phyloP scores from a whole-genome alignment of 2,329 filamentous ascomycete species.

The Purpureocillium lavendulum region DNA sequence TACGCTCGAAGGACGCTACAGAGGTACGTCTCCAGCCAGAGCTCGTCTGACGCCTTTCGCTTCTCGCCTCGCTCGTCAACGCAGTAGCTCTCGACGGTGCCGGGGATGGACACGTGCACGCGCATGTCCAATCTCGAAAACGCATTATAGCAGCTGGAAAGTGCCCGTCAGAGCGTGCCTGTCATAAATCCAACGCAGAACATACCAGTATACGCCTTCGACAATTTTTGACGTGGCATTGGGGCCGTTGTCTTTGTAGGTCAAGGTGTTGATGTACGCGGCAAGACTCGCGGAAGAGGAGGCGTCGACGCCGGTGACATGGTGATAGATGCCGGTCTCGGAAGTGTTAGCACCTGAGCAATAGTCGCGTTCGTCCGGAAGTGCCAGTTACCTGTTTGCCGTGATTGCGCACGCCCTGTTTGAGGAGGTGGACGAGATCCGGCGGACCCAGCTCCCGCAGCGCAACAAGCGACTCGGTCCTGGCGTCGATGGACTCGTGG shows the following conservation, averaged over 20 bases:
- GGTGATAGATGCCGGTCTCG: constrained; percentile 93
- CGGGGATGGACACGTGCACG: constrained; percentile 93
- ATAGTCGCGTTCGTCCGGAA: not conserved
- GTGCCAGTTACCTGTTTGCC: constrained; percentile 41
- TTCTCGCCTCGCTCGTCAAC: constrained; percentile 96
- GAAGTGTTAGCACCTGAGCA: constrained; percentile 10
- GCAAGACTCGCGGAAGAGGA: constrained; percentile 95
- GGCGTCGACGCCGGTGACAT: constrained; percentile 94
- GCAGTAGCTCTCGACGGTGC: constrained; percentile 93
- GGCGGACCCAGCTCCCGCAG: constrained; percentile 92
- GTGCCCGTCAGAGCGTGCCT: constrained; percentile 8
- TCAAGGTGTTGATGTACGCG: constrained; percentile 96
- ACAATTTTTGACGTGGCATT: constrained; percentile 70
- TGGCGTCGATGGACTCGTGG: constrained; percentile 83
- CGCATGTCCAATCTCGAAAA: constrained; percentile 98
- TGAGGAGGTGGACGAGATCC: constrained; percentile 90
- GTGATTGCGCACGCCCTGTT: constrained; percentile 53
- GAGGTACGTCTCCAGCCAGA: constrained; percentile 96
- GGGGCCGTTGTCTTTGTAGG: constrained; percentile 77
- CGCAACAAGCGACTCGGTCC: constrained; percentile 78
- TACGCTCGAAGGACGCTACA: constrained; percentile 93
- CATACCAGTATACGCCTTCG: constrained; percentile 87
- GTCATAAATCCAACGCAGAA: not conserved
- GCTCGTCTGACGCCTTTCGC: constrained; percentile 80
- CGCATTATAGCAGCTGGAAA: constrained; percentile 82